These are phyloP conservation scores for Daphne laureola DNA, from an alignment of 441 rosid genomes.

Conservation along the genomic window DNA sequence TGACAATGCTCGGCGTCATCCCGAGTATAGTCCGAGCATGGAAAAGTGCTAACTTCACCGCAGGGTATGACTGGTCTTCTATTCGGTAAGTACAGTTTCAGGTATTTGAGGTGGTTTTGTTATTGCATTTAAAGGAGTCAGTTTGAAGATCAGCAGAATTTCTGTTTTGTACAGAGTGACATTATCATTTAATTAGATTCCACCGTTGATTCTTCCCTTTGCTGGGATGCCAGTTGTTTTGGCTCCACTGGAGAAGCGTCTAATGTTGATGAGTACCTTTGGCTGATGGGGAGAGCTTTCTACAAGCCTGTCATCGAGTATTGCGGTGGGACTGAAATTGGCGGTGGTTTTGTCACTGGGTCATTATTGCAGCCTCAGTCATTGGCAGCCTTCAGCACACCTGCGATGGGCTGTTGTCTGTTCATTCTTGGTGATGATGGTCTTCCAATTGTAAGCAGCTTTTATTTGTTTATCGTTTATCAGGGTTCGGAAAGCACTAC, in stretches of 20 bases:
- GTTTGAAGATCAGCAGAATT: background rate
- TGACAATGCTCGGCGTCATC: conserved; percentile 90
- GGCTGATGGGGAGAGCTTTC: conserved; percentile 89
- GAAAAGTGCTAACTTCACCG: conserved; percentile 57
- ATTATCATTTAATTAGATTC: conserved; percentile 1
- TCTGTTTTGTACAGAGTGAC: background rate
- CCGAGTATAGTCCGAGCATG: conserved; percentile 90
- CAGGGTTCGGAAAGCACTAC: no score
- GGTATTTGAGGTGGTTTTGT: conserved; percentile 5
- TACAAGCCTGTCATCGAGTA: conserved; percentile 89
- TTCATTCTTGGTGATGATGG: conserved; percentile 67
- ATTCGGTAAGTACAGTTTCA: conserved; percentile 54
- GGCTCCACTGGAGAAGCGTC: conserved; percentile 98
- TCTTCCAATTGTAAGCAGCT: conserved; percentile 58
- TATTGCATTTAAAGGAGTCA: conserved; percentile 1
- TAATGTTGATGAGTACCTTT: conserved; percentile 76
- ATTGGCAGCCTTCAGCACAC: conserved; percentile 85
- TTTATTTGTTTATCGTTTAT: no score
- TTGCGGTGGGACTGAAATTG: conserved; percentile 96
- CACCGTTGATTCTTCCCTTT: conserved; percentile 16
- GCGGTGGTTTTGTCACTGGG: conserved; percentile 77
- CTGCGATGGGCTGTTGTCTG: conserved; percentile 86
- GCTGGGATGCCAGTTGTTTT: conserved; percentile 54
- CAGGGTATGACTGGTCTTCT: conserved; percentile 84
- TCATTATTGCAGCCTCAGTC: conserved; percentile 84